Base-by-base conservation (phyloP, 2,329 filamentous ascomycete genomes). In the Fusarium sp. region DNA sequence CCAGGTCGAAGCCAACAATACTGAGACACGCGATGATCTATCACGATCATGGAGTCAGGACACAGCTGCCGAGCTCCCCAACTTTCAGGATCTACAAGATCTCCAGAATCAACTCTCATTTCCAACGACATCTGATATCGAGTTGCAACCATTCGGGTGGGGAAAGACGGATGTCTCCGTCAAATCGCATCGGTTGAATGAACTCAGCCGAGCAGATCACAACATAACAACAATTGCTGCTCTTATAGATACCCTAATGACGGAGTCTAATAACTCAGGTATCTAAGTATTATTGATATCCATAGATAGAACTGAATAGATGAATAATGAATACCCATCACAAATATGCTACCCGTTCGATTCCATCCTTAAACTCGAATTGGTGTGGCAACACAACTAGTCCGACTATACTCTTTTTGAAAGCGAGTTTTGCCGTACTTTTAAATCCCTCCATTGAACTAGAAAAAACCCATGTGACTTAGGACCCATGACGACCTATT, bases 101-200 rank as follows among this genome's bases (percentile, higher is more conserved):
- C 54, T 38, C 7, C 34, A 38, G 34, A 38, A 45, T 12, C 20
- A 44, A 32, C 45, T 43, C 9, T 62, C 47, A 42, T 18, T 60
- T 4, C 53, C 54, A n/a, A 27, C n/a, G 5, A 4, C 55, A 50
- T 29, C 56, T 15, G 30, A 24, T 0, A 66, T 66, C 18, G 61
- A 60, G 34, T 15, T 66, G 4, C 61, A 66, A 0, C 63, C 63
- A 3, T 53, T 29, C 6, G 63, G 63, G 8, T 49, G 61, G 47
- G 63, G 63, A 2, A 66, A 38, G 18, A 66, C 47, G 4, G 63
- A 66, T 38, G 63, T 66, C 20, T 66, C 54, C 14, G 63, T 66
- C 8, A 42, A 60, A 30, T 66, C 63, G 24, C 61, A 63, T 14
- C 43, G 43, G 14, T 11, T 44, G 16, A 43, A 59, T 10, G 58